Percentiles rank a stretch among this genome's conserved stretches.
Evolutionary conservation across 345 rosid species (phyloP).

Genomic region (Lepidium didymum): DNA sequence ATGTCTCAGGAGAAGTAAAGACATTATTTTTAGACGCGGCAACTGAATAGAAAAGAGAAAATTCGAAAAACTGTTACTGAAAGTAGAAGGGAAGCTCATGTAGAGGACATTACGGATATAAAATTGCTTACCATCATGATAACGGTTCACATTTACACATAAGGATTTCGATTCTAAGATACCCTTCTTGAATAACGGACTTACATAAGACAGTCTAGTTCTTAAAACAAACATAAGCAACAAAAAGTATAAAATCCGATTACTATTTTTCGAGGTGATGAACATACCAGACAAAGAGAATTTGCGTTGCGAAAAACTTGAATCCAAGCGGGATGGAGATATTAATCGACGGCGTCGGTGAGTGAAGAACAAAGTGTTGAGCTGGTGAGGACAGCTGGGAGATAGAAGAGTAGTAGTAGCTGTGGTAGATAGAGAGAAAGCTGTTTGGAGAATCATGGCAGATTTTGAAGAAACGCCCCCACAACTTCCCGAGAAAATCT

Average conservation of each 20-base stretch:
- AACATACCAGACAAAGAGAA: background rate
- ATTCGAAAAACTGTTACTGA: background rate
- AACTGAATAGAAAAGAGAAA: conserved; percentile 34
- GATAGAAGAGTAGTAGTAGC: conserved; percentile 36
- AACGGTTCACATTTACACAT: background rate
- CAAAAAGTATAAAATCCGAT: background rate
- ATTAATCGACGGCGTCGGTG: conserved; percentile 33
- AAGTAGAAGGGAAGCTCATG: background rate
- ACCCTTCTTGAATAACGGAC: background rate
- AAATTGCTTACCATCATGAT: background rate
- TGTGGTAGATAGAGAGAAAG: conserved; percentile 40
- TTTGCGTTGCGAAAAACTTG: conserved; percentile 1
- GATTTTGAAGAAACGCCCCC: background rate
- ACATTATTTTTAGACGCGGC: conserved; percentile 48
- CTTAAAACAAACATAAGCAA: background rate
- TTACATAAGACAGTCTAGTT: background rate
- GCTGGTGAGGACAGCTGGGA: conserved; percentile 45
- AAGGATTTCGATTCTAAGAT: background rate
- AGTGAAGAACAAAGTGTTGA: conserved; percentile 70
- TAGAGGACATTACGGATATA: background rate
- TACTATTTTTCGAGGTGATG: background rate
- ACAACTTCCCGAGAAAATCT: conserved; percentile 16
- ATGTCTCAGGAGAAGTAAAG: conserved; percentile 67
- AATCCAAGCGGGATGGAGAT: conserved; percentile 8
- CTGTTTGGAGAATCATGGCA: conserved; percentile 40